phyloP scores from a whole-genome alignment of 495 filamentous ascomycete genomes.

The Penicillium canariense region DNA sequence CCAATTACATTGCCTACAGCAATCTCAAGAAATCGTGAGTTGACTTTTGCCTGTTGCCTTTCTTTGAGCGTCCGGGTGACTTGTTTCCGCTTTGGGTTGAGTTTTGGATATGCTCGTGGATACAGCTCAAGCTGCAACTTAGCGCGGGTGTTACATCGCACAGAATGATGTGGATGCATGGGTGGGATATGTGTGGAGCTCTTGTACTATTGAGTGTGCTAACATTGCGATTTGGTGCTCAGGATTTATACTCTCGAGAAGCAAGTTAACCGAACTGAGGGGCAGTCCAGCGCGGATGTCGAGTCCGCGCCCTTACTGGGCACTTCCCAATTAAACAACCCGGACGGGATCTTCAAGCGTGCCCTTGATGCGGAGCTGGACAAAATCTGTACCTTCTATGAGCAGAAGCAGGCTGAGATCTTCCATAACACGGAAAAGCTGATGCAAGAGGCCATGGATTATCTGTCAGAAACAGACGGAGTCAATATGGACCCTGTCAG shows the following conservation, averaged over 20 bases:
- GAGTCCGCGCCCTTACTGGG: conserved; percentile 83
- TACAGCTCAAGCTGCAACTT: conserved; percentile 6
- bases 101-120: conserved; percentile 5
- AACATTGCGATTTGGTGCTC: conserved; percentile 14
- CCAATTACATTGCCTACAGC: conserved; percentile 94
- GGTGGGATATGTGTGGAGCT: conserved; percentile 1
- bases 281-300: conserved; percentile 55
- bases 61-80: not conserved
- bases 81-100: not conserved
- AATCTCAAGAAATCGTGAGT: conserved; percentile 97
- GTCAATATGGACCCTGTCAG: conserved; percentile 54
- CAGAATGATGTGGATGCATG: conserved; percentile 16
- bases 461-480: conserved; percentile 60
- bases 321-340: conserved; percentile 50
- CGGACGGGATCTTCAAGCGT: conserved; percentile 73
- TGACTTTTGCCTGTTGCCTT: conserved; percentile 2
- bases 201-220: conserved; percentile 18
- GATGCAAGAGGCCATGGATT: conserved; percentile 69
- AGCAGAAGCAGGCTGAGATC: conserved; percentile 81
- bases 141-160: conserved; percentile 30
- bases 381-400: conserved; percentile 89
- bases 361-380: conserved; percentile 88
- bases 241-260: conserved; percentile 96
- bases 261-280: conserved; percentile 53
- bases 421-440: conserved; percentile 76